phyloP scores from a whole-genome alignment of 2,329 filamentous ascomycete species.

The Hymenoscyphus linearis region DNA sequence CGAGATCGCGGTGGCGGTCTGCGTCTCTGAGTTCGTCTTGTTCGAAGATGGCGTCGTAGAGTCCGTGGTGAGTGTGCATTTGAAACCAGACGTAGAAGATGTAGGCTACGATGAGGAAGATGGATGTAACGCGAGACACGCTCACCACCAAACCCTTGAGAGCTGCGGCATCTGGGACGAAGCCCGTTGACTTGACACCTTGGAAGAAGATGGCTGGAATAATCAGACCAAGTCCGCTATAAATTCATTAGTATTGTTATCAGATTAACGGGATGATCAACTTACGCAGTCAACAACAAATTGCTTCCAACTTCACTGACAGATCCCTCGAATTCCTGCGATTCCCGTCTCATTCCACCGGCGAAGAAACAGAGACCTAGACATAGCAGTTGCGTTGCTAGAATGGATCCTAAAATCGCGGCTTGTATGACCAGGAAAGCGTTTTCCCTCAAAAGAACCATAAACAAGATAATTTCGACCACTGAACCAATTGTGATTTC shows the following conservation, averaged over 20 bases:
- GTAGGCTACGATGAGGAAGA: conserved; percentile 68
- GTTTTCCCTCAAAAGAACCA: conserved; percentile 57
- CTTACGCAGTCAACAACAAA: conserved; percentile 70
- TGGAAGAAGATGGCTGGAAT: conserved; percentile 41
- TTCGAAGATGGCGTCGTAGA: conserved; percentile 70
- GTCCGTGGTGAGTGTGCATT: conserved; percentile 66
- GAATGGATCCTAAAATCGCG: conserved; percentile 75
- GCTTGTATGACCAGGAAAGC: conserved; percentile 69
- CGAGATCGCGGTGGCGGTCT: conserved; percentile 56
- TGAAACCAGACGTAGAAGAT: conserved; percentile 66
- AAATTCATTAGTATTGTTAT: conserved; percentile 8
- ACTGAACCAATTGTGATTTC: conserved; percentile 65
- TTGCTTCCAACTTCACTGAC: conserved; percentile 77
- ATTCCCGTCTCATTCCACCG: conserved; percentile 62
- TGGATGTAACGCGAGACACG: conserved; percentile 65
- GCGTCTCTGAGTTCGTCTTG: conserved; percentile 62
- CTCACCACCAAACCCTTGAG: conserved; percentile 50
- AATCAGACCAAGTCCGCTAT: conserved; percentile 44
- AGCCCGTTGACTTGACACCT: conserved; percentile 45
- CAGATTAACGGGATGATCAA: conserved; percentile 47
- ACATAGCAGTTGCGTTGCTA: conserved; percentile 77
- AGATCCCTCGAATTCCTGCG: conserved; percentile 67
- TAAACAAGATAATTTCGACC: conserved; percentile 79
- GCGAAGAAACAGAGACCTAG: conserved; percentile 75
- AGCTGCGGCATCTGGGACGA: conserved; percentile 40